Percentiles rank a stretch among this genome's conserved stretches.
Conservation (phyloP, 1,284 basidiomycete genomes). For the Moniliophthora roreri region DNA sequence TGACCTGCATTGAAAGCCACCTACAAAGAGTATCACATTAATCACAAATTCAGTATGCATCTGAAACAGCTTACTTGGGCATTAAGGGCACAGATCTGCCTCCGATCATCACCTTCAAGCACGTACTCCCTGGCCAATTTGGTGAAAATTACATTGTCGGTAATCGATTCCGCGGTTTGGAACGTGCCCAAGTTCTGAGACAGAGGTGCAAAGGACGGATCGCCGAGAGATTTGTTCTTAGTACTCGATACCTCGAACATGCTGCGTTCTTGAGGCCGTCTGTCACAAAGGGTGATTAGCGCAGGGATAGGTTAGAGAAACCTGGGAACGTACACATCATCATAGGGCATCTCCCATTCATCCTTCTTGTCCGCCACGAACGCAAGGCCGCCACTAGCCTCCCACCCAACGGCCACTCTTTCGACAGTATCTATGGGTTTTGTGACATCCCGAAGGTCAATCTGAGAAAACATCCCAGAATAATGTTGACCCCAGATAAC, state of each 20-base stretch:
- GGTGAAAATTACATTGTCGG: constrained; percentile 53
- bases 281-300: constrained; percentile 24
- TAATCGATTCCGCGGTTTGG: constrained; percentile 29
- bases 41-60: neutral
- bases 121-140: constrained; percentile 69
- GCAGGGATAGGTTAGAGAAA: constrained; percentile 1
- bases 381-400: constrained; percentile 63
- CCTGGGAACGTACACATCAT: constrained; percentile 69
- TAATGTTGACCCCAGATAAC: constrained; percentile 76
- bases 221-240: constrained; percentile 51
- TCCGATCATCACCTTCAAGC: constrained; percentile 55
- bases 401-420: constrained; percentile 70
- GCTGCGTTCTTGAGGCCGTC: constrained; percentile 48
- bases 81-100: constrained; percentile 54
- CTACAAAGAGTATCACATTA: constrained; percentile 31
- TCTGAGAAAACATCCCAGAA: constrained; percentile 78
- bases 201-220: constrained; percentile 43
- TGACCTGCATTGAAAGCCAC: constrained; percentile 62
- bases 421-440: constrained; percentile 72
- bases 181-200: constrained; percentile 59
- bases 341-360: constrained; percentile 77
- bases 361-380: constrained; percentile 65
- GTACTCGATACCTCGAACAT: constrained; percentile 33
- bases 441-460: constrained; percentile 66
- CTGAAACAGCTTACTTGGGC: constrained; percentile 44